Percentiles rank a stretch among this genome's conserved stretches.
These are phyloP conservation scores for Colletotrichum limetticola DNA, from an alignment of 2,329 filamentous ascomycete species.

Conservation along the genomic window DNA sequence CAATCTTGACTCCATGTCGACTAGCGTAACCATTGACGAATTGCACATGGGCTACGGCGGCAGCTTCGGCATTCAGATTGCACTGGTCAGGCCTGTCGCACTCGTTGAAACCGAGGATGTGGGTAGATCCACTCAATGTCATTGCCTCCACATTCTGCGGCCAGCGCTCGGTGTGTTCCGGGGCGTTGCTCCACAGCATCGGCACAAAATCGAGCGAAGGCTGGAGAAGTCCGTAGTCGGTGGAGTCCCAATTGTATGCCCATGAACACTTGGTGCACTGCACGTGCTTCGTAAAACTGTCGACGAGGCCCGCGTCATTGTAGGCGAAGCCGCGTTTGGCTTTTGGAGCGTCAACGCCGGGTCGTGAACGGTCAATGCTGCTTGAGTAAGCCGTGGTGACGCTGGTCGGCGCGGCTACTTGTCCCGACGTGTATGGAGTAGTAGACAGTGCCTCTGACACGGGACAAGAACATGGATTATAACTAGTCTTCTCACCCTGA, in stretches of 20 bases:
- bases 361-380: neutral
- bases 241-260: conserved; percentile 75
- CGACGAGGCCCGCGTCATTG: conserved; percentile 66
- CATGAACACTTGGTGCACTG: conserved; percentile 56
- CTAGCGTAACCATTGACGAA: conserved; percentile 66
- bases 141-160: conserved; percentile 57
- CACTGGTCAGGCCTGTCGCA: conserved; percentile 69
- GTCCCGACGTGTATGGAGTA: neutral
- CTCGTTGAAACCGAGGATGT: conserved; percentile 77
- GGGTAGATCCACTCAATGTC: conserved; percentile 62
- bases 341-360: neutral
- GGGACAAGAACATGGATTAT: neutral
- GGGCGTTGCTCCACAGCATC: conserved; percentile 68
- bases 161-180: conserved; percentile 61
- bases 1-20: conserved; percentile 57
- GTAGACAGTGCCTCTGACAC: neutral
- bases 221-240: conserved; percentile 50
- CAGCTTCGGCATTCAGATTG: conserved; percentile 61
- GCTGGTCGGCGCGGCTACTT: neutral
- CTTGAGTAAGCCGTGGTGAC: neutral
- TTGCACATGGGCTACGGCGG: conserved; percentile 62
- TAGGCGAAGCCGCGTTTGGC: conserved; percentile 75
- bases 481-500: neutral
- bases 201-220: conserved; percentile 69
- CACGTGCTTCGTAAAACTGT: conserved; percentile 51